phyloP scores from a whole-genome alignment of 305 asterid species.

The Solanum hybrid region DNA sequence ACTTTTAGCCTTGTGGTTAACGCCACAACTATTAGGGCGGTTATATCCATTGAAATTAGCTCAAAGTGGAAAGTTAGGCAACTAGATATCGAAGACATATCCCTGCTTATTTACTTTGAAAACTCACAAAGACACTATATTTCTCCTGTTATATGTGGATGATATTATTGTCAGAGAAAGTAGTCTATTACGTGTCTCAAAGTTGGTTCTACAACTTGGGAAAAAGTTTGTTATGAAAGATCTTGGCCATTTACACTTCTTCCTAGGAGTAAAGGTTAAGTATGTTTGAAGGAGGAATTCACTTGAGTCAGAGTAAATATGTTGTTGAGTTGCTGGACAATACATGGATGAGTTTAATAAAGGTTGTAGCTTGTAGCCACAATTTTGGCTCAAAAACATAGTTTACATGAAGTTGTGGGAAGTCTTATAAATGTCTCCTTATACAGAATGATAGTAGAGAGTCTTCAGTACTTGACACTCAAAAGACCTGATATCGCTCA shows the following conservation, averaged over 20 bases:
- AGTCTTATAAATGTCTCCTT: neutral
- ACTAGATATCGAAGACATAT: neutral
- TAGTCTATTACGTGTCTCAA: neutral
- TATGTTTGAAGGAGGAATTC: neutral
- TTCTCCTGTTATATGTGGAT: neutral
- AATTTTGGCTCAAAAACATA: neutral
- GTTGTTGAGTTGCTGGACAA: neutral
- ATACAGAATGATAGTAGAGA: neutral
- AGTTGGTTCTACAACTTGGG: neutral
- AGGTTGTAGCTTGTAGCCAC: neutral
- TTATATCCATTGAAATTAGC: neutral
- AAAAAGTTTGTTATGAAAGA: neutral
- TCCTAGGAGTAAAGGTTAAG: neutral
- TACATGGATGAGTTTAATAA: no score
- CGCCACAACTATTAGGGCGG: neutral
- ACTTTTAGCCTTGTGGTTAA: neutral
- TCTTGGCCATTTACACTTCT: neutral
- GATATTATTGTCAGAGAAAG: neutral
- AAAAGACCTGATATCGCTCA: neutral
- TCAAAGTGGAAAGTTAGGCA: neutral
- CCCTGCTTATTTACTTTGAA: neutral
- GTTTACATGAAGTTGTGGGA: neutral
- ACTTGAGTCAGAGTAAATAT: neutral
- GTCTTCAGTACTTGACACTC: neutral
- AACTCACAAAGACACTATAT: neutral